These are phyloP conservation scores for Cucumis cinereus DNA, from an alignment of 306 rosid species.

Conservation along the genomic window DNA sequence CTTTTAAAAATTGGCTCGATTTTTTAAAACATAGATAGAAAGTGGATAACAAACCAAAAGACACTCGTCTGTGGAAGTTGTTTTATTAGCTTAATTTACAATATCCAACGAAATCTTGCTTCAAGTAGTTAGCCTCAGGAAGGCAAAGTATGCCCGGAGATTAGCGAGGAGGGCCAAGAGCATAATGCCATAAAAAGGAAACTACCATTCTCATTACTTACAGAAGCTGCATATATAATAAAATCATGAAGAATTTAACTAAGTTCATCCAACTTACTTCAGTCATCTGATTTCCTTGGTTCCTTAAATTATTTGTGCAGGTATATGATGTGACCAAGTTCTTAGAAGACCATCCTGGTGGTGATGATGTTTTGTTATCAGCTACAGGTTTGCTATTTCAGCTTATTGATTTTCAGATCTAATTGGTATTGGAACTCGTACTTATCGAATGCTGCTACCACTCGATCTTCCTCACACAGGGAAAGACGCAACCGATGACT, in stretches of 20 bases:
- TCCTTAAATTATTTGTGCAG: constrained; percentile 6
- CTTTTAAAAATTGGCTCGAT: too few species aligned
- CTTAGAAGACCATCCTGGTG: constrained; percentile 52
- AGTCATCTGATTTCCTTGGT: neutral
- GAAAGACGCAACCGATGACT: constrained; percentile 54
- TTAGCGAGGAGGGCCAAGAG: neutral
- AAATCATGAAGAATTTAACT: neutral
- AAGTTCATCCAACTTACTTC: neutral
- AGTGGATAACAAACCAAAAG: neutral
- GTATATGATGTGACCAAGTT: constrained; percentile 45
- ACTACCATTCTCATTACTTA: neutral
- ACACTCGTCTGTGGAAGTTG: neutral
- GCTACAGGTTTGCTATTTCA: constrained; percentile 27
- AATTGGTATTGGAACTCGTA: neutral
- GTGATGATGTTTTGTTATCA: constrained; percentile 46
- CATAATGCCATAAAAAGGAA: neutral
- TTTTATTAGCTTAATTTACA: neutral
- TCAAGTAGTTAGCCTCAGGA: neutral
- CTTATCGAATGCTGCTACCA: neutral
- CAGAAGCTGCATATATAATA: neutral
- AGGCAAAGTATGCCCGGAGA: neutral
- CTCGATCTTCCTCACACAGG: constrained; percentile 11
- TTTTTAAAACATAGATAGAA: neutral
- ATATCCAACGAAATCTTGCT: neutral
- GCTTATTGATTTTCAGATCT: neutral